Percentiles rank a stretch among this genome's conserved stretches.
Evolutionary conservation across 2,329 filamentous ascomycete genomes (phyloP).

Genomic region (Monilinia fructicola): DNA sequence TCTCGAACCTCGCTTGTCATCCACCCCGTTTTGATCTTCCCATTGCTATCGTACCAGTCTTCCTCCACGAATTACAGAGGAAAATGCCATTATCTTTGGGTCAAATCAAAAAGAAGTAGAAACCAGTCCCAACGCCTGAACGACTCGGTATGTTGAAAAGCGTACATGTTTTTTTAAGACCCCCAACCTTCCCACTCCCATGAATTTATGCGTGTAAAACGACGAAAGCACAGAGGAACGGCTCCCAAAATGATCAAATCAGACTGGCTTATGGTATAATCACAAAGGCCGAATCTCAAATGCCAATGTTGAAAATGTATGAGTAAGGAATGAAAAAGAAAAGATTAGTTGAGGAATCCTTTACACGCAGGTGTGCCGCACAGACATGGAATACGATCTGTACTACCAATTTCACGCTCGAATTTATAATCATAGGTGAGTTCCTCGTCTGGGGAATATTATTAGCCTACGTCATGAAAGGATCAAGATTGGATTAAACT

Average conservation of each 20-base stretch:
- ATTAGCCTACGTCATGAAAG: constrained; percentile 28
- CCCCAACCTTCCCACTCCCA: constrained; percentile 21
- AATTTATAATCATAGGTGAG: constrained; percentile 99
- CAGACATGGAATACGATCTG: constrained; percentile 94
- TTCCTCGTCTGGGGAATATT: constrained; percentile 73
- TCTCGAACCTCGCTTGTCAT: background rate
- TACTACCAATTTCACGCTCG: constrained; percentile 90
- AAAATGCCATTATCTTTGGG: constrained; percentile 10
- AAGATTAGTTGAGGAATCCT: constrained; percentile 87
- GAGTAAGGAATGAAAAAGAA: constrained; percentile 17
- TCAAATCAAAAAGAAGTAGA: constrained; percentile 1
- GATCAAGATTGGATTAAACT: constrained; percentile 45
- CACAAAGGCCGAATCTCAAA: constrained; percentile 7
- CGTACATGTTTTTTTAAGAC: constrained; percentile 38
- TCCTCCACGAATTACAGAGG: constrained; percentile 1
- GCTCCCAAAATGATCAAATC: constrained; percentile 10
- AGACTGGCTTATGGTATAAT: constrained; percentile 11
- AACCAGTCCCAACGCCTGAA: constrained; percentile 31
- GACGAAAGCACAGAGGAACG: constrained; percentile 8
- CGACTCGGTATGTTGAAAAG: constrained; percentile 38
- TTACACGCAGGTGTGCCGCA: constrained; percentile 96
- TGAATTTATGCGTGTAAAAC: constrained; percentile 16
- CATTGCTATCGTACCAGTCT: constrained; percentile 2
- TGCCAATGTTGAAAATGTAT: constrained; percentile 20
- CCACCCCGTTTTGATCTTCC: background rate